Evolutionary conservation across 345 rosid genomes (phyloP).

Genomic region (Citrus australasica): DNA sequence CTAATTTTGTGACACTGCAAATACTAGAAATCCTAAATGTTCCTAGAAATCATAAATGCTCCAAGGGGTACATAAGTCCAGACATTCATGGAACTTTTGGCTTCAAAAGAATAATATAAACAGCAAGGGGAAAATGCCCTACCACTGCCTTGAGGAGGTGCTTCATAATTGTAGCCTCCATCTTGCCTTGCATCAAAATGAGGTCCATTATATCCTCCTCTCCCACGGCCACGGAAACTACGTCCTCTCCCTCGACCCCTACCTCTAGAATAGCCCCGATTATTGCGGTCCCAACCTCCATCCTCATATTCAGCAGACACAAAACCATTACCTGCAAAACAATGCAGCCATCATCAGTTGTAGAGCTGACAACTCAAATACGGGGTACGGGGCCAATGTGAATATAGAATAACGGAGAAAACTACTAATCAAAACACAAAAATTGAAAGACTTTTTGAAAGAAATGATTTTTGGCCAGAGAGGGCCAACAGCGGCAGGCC

Average conservation of each 20-base stretch:
- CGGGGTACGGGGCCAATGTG: background rate
- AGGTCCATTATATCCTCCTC: conserved; percentile 84
- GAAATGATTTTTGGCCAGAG: background rate
- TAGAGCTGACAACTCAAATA: background rate
- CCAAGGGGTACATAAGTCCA: background rate
- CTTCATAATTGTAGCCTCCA: conserved; percentile 62
- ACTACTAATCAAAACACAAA: background rate
- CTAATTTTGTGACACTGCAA: background rate
- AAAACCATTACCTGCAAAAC: conserved; percentile 63
- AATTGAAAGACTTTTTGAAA: background rate
- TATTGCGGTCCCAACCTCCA: conserved; percentile 68
- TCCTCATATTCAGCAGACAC: conserved; percentile 66
- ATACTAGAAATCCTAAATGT: background rate
- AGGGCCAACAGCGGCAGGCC: background rate
- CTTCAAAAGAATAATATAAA: background rate
- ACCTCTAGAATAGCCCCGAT: conserved; percentile 65
- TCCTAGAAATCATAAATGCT: background rate
- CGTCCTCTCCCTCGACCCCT: conserved; percentile 92
- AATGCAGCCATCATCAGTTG: background rate
- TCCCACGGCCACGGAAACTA: conserved; percentile 69
- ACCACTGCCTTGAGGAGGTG: conserved; percentile 44
- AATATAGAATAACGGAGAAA: background rate
- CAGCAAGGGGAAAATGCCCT: background rate
- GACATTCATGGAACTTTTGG: background rate
- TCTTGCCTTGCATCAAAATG: conserved; percentile 60